phyloP scores from a whole-genome alignment of 164 flowering plant species.

The Magnolia sinica region DNA sequence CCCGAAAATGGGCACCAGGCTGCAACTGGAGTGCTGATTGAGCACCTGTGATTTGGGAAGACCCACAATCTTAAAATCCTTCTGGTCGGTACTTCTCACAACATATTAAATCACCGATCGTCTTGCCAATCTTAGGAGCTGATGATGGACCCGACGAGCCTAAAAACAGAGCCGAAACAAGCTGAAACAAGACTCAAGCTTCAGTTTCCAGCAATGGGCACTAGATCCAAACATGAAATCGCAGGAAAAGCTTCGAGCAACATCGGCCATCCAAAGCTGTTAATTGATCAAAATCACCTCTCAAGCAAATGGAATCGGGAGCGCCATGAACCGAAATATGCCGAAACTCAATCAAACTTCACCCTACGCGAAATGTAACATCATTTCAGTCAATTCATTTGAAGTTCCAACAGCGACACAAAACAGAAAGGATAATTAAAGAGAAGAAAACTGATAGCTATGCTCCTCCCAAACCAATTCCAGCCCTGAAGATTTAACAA shows the following conservation, averaged over 20 bases:
- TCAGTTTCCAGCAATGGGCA: constrained; percentile 1
- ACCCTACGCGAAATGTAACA: constrained; percentile 5
- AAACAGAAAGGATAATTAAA: too few relatives aligned
- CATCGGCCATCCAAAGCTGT: background rate
- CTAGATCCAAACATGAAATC: background rate
- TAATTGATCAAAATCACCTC: background rate
- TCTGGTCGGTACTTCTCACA: background rate
- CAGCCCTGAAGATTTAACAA: too few relatives aligned
- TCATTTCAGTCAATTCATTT: background rate
- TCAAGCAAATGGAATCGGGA: background rate
- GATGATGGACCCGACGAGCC: background rate
- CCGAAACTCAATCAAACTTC: background rate
- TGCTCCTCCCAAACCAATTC: too few relatives aligned
- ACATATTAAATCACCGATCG: background rate
- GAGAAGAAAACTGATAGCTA: background rate
- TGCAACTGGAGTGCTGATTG: background rate
- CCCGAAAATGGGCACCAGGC: background rate
- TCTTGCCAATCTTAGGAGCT: background rate
- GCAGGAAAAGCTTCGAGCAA: background rate
- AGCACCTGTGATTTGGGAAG: background rate
- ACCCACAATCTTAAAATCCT: background rate
- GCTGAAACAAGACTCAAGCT: background rate
- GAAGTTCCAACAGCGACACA: background rate
- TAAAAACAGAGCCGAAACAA: background rate
- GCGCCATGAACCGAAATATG: background rate